phyloP scores from a whole-genome alignment of 148 eudicot species.

The Camellia granthamiana region DNA sequence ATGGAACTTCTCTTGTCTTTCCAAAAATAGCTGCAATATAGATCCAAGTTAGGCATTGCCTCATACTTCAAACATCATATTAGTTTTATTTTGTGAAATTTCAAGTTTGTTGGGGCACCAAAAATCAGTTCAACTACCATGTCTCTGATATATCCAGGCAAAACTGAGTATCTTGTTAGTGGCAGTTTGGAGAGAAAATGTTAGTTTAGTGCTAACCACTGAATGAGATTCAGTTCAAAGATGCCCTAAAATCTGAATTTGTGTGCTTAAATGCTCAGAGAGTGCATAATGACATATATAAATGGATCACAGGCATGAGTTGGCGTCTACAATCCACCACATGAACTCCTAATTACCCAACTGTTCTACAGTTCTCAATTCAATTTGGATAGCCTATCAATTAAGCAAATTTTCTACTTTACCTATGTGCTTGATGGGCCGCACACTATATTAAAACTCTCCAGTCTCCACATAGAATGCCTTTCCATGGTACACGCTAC shows the following conservation, averaged over 20 bases:
- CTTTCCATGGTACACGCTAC: neutral
- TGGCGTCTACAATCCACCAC: neutral
- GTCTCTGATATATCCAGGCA: neutral
- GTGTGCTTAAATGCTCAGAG: neutral
- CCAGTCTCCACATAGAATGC: neutral
- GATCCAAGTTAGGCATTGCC: neutral
- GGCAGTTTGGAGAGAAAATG: neutral
- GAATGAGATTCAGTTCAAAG: neutral
- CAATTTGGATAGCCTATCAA: neutral
- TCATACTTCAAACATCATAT: neutral
- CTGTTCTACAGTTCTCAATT: neutral
- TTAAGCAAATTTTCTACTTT: neutral
- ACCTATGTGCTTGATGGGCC: neutral
- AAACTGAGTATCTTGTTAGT: neutral
- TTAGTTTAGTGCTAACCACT: neutral
- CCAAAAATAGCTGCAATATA: constrained; percentile 48
- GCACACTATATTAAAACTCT: neutral
- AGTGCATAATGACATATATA: too few species aligned
- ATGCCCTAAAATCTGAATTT: neutral
- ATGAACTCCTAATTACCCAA: neutral
- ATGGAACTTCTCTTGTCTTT: constrained; percentile 60
- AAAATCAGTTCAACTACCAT: neutral
- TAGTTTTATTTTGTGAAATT: neutral
- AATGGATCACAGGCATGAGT: too few species aligned
- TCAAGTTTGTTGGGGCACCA: neutral